A percentile compares a stretch with the other conserved stretches of the same genome.
Evolutionary conservation across 2,329 filamentous ascomycete genomes (phyloP).

Genomic region (Lasiodiplodia citricola): DNA sequence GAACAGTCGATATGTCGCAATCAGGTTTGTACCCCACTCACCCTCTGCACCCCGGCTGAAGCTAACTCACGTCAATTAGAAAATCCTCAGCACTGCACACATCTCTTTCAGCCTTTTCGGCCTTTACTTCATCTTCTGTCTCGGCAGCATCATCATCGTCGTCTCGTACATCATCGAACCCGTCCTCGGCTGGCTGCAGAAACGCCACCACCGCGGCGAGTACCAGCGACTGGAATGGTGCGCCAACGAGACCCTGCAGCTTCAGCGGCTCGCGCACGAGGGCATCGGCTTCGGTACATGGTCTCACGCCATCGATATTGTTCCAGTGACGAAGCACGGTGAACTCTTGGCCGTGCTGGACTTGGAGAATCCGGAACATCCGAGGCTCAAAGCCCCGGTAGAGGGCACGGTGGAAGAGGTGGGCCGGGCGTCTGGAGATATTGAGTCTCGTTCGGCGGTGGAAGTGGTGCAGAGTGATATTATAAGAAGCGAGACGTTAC

Average conservation of each 20-base stretch:
- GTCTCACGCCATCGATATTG: not conserved
- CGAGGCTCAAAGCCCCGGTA: not conserved
- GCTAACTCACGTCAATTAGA: not conserved
- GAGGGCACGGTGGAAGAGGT: no score
- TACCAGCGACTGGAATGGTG: constrained; percentile 9
- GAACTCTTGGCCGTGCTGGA: not conserved
- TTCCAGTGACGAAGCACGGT: not conserved
- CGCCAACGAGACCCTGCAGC: constrained; percentile 17
- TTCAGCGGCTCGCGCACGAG: constrained; percentile 22
- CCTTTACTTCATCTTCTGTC: constrained; percentile 31
- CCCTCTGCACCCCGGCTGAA: not conserved
- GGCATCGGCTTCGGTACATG: not conserved
- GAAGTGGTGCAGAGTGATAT: no score
- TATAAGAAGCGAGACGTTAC: no score
- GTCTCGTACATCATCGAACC: constrained; percentile 26
- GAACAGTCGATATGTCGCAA: not conserved
- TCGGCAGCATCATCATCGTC: constrained; percentile 33
- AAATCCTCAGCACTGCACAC: constrained; percentile 30
- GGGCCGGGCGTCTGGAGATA: no score
- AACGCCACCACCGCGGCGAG: not conserved
- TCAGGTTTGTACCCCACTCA: not conserved
- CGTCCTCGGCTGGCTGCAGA: not conserved
- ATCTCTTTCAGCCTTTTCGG: constrained; percentile 33
- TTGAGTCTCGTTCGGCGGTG: no score
- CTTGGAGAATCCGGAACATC: not conserved